Percentiles rank a stretch among this genome's conserved stretches.
These are phyloP conservation scores for Pichia eremophila DNA, from an alignment of 805 yeast genomes.

Conservation along the genomic window DNA sequence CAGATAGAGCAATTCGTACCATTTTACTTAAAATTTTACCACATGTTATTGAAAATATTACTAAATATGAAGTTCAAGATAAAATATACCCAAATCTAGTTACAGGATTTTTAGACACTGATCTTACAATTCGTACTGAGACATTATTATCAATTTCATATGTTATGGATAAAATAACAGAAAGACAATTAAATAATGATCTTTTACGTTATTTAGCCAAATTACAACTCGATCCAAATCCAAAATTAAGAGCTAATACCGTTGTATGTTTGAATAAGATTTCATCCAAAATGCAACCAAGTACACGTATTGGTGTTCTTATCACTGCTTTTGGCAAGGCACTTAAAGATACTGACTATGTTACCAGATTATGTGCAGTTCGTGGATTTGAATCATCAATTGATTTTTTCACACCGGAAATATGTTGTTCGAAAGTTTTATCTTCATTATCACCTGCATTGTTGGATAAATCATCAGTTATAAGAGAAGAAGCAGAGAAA, in stretches of 20 bases:
- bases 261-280: constrained; percentile 60
- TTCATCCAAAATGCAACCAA: constrained; percentile 45
- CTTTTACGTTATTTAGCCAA: constrained; percentile 72
- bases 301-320: constrained; percentile 60
- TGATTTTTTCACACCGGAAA: constrained; percentile 60
- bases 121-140: constrained; percentile 68
- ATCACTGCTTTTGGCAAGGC: constrained; percentile 84
- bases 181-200: constrained; percentile 81
- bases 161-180: constrained; percentile 57
- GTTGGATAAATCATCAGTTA: constrained; percentile 62
- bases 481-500: constrained; percentile 62
- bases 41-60: constrained; percentile 37
- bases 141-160: constrained; percentile 56
- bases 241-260: constrained; percentile 72
- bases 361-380: constrained; percentile 68
- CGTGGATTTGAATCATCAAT: constrained; percentile 59
- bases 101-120: constrained; percentile 84
- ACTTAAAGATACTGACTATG: constrained; percentile 67
- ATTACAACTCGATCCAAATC: constrained; percentile 66
- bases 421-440: constrained; percentile 69
- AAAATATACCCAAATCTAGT: constrained; percentile 58
- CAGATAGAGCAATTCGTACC: constrained; percentile 73
- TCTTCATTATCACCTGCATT: constrained; percentile 81
- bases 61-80: constrained; percentile 55
- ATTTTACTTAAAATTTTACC: constrained; percentile 60